A percentile compares a stretch with the other conserved stretches of the same genome.
phyloP scores from a whole-genome alignment of 2,329 filamentous ascomycete species.

The Talaromyces sp. region DNA sequence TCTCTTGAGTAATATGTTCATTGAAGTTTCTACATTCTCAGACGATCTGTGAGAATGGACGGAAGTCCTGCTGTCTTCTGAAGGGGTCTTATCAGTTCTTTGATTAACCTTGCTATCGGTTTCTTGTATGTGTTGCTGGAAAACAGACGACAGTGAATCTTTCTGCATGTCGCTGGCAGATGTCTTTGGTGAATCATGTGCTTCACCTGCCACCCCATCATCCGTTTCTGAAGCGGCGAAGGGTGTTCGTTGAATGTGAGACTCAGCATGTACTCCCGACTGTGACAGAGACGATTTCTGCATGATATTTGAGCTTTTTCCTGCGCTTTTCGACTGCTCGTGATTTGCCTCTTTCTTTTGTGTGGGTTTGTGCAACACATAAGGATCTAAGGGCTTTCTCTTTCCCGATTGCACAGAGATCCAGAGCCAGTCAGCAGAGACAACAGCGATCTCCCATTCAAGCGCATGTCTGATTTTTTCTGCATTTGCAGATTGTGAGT shows the following conservation, averaged over 20 bases:
- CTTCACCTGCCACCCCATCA: background rate
- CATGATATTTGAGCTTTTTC: background rate
- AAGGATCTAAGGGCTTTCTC: slow-evolving; percentile 48
- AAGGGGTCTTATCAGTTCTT: slow-evolving; percentile 15
- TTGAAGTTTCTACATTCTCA: slow-evolving; percentile 34
- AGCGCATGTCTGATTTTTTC: slow-evolving; percentile 77
- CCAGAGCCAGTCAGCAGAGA: slow-evolving; percentile 80
- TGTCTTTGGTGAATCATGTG: background rate
- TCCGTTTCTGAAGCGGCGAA: background rate
- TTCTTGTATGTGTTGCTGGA: slow-evolving; percentile 1
- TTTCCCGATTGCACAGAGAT: slow-evolving; percentile 61
- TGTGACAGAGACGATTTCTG: background rate
- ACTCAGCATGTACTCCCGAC: background rate
- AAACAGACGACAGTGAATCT: slow-evolving; percentile 2
- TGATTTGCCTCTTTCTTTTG: background rate
- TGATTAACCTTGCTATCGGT: background rate
- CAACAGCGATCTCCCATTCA: slow-evolving; percentile 74
- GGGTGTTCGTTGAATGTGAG: background rate
- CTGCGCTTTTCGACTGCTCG: background rate
- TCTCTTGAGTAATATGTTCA: slow-evolving; percentile 41
- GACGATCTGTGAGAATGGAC: slow-evolving; percentile 22
- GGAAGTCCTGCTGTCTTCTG: slow-evolving; percentile 21
- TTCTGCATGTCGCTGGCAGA: background rate
- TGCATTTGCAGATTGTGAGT: slow-evolving; percentile 49
- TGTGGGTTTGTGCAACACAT: slow-evolving; percentile 27